Percentiles rank a stretch among this genome's conserved stretches.
Conservation (phyloP, 345 rosid genomes). For the Orychophragmus violaceus region DNA sequence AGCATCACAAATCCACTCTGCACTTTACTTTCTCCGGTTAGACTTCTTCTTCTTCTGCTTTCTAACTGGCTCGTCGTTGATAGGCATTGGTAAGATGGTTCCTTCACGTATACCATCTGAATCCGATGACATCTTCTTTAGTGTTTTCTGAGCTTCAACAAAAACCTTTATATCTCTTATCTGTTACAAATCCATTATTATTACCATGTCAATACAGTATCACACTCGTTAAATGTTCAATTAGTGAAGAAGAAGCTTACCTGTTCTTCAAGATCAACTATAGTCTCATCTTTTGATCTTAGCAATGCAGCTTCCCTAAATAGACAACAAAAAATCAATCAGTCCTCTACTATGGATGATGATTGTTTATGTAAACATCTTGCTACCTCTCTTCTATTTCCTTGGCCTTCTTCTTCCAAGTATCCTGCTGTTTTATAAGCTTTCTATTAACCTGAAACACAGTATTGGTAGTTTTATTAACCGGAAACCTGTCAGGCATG, state of each 20-base stretch:
- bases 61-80: constrained; percentile 41
- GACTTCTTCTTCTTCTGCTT: constrained; percentile 42
- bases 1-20: constrained; percentile 16
- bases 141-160: constrained; percentile 70
- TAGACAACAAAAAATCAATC: background rate
- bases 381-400: constrained; percentile 77
- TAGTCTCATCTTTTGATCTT: constrained; percentile 48
- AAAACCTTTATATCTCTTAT: constrained; percentile 71
- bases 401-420: constrained; percentile 54
- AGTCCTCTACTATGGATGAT: background rate
- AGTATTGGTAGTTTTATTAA: background rate
- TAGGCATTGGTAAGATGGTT: constrained; percentile 58
- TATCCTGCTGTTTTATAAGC: constrained; percentile 69
- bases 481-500: background rate
- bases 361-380: background rate
- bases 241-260: constrained; percentile 25
- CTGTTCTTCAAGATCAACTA: constrained; percentile 82
- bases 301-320: constrained; percentile 46
- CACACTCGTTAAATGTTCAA: background rate
- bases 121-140: constrained; percentile 42
- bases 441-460: constrained; percentile 46
- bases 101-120: constrained; percentile 57
- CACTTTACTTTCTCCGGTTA: constrained; percentile 39
- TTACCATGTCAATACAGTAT: background rate
- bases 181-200: constrained; percentile 34